These are phyloP conservation scores for Isoetes taiwanensis DNA, from an alignment of 75 land plant genomes.

Conservation along the genomic window DNA sequence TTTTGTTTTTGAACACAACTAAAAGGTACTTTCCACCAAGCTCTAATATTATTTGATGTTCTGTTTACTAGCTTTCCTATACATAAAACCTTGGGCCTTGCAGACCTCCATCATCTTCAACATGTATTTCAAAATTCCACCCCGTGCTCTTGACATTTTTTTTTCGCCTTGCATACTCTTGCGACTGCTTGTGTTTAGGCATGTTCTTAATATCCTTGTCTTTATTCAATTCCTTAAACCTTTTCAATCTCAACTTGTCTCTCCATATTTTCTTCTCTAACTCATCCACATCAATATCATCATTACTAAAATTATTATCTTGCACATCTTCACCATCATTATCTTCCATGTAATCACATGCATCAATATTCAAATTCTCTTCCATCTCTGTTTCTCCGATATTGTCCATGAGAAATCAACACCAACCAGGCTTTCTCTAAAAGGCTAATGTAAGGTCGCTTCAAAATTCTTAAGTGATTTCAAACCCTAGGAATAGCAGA, in stretches of 20 bases:
- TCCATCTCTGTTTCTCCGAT: no score
- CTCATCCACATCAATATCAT: constrained; percentile 7
- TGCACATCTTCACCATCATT: constrained; percentile 1
- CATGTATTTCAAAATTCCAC: constrained; percentile 5
- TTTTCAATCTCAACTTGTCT: background rate
- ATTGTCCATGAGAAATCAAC: no score
- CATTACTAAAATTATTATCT: background rate
- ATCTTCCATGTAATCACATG: no score
- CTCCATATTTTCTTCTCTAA: constrained; percentile 1
- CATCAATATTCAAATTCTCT: no score
- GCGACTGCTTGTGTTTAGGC: constrained; percentile 2
- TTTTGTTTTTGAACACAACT: background rate
- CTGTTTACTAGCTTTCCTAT: background rate
- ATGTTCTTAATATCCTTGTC: background rate
- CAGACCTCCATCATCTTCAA: constrained; percentile 8
- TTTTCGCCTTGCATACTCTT: background rate
- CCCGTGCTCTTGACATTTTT: constrained; percentile 3
- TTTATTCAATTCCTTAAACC: background rate
- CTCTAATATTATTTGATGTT: background rate
- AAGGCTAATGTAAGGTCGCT: no score
- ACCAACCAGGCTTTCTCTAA: no score
- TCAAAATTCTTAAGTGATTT: no score
- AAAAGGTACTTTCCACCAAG: background rate
- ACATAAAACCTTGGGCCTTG: constrained; percentile 5
- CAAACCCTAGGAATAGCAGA: no score